Percentiles rank a stretch among this genome's conserved stretches.
phyloP scores from a whole-genome alignment of 305 asterid species.

The Solanum chacoense region DNA sequence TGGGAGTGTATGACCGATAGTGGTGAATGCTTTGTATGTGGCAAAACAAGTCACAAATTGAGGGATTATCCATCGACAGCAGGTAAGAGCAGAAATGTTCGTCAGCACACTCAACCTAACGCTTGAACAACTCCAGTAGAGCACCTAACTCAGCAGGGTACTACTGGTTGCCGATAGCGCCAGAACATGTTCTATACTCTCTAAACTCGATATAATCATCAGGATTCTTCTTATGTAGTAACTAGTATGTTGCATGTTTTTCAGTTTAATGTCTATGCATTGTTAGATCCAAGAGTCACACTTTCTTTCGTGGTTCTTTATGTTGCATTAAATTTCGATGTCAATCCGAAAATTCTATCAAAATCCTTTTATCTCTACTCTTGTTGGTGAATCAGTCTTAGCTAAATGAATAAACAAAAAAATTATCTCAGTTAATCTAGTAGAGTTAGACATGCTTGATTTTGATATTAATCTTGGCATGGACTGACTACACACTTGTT shows the following conservation, averaged over 20 bases:
- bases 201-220: background rate
- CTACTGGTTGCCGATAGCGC: no score
- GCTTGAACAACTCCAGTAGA: background rate
- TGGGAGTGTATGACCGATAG: no score
- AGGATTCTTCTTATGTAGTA: background rate
- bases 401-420: background rate
- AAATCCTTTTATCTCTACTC: background rate
- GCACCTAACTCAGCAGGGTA: background rate
- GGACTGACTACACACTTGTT: background rate
- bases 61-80: no score
- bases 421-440: background rate
- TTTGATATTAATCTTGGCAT: no score
- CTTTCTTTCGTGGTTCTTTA: background rate
- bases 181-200: background rate
- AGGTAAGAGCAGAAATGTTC: no score
- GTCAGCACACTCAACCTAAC: no score
- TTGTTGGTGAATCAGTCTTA: background rate
- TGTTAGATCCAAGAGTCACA: background rate
- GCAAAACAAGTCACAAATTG: no score
- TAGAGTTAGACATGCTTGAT: background rate
- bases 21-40: no score
- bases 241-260: background rate
- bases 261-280: background rate
- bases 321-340: background rate
- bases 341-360: background rate